Evolutionary conservation across 2,329 filamentous ascomycete genomes (phyloP), one percentile per base, ranked within the genome.

Genomic region (Claviceps spartinae): DNA sequence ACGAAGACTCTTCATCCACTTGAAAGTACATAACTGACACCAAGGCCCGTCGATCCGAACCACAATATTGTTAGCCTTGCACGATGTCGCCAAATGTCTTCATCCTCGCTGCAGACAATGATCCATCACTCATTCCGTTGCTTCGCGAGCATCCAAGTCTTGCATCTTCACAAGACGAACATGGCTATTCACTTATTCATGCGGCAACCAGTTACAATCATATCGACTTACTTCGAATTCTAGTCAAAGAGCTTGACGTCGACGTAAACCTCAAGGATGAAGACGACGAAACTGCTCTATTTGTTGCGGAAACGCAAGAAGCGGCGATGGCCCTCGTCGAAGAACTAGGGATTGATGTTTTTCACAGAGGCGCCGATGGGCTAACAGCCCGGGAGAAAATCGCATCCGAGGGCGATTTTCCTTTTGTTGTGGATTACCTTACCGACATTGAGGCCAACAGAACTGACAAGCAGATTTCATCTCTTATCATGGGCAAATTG

Each of bases 131-230:
- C 51, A 74, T 95, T 55, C 73, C 81, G 53, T 80, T 90, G 59
- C 82, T 98, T 50, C 78, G 79, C 56, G 73, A 82, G 55, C 79
- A 88, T 59, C 87, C 88, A 37, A 69, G 79, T n/a, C 74, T 95
- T 50, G 91, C 93, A 51, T 78, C 82, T 2, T 72, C 77, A 50
- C 88, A 95, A 70, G 93, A 98, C 67, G 82, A 85, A 54, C 86
- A 96, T 63, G 93, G 93, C 61, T 98, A 98, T 72, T 95, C 89
- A 47, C 81, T 97, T 26, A 73, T 97, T 48, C 93, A 98, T 68
- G 93, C 93, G 50, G 88, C 91, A 16, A 84, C 88, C 18, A 96
- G 90, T 59, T 98, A 97, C 75, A 86, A 85, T 64, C 90, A 97
- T 64, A 71, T 88, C 38, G 79, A 86, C 52, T 81, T 98, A 16